Conservation (phyloP, 352 stramenopile species). For the Globisporangium alternatum region DNA sequence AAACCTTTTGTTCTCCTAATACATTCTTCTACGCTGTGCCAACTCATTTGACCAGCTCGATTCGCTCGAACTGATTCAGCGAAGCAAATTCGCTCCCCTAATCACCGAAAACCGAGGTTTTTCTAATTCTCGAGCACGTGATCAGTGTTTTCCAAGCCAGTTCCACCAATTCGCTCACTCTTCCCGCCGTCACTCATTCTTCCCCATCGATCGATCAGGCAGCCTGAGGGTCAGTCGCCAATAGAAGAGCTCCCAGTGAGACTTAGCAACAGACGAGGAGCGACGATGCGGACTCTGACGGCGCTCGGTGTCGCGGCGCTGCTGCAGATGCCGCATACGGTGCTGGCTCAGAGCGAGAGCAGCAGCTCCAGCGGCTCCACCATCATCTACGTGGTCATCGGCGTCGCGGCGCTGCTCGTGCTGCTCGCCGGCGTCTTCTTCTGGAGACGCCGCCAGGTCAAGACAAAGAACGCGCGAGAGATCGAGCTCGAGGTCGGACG, state of each 20-base stretch:
- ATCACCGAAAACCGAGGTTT: not conserved
- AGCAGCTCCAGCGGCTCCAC: conserved; percentile 29
- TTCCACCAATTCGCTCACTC: not conserved
- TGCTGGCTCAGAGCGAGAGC: conserved; percentile 15
- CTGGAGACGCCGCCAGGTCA: conserved; percentile 42
- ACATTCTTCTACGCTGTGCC: not conserved
- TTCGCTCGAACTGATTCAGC: conserved; percentile 4
- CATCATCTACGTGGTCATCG: conserved; percentile 59
- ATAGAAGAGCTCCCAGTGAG: not conserved
- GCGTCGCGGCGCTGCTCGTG: conserved; percentile 48
- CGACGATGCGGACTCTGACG: conserved; percentile 5
- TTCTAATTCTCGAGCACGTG: not conserved
- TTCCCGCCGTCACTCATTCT: not conserved
- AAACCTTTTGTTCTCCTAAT: not conserved
- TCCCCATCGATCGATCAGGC: not conserved
- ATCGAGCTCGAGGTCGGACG: not conserved
- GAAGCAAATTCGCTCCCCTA: not conserved
- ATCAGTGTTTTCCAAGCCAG: not conserved
- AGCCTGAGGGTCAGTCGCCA: too few species aligned
- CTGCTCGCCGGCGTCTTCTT: conserved; percentile 46
- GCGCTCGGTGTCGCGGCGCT: conserved; percentile 14
- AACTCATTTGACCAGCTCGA: conserved; percentile 5
- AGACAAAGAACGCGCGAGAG: conserved; percentile 17
- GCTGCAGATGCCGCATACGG: conserved; percentile 7
- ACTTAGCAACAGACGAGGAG: not conserved